phyloP scores from a whole-genome alignment of 2,329 filamentous ascomycete genomes.

The Venturia carpophila region DNA sequence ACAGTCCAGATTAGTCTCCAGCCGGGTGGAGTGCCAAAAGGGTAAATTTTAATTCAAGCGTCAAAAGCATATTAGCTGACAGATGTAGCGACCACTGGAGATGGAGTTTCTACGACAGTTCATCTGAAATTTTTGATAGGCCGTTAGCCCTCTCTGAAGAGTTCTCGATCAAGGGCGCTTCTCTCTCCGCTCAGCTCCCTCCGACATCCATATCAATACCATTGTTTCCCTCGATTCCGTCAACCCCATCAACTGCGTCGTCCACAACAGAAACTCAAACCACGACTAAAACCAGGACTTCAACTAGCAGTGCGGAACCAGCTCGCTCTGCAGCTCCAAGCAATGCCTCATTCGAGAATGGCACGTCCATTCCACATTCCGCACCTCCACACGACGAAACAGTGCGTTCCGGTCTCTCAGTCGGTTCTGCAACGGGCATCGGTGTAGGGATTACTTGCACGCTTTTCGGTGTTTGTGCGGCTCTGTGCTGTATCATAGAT shows the following conservation, averaged over 20 bases:
- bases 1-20: not conserved
- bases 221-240: not conserved
- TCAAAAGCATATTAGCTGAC: not conserved
- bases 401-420: not conserved
- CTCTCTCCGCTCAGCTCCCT: not conserved
- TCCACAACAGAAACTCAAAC: not conserved
- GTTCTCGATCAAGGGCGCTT: not conserved
- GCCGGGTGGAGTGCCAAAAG: not conserved
- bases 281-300: not conserved
- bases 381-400: not conserved
- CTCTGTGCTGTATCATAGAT: not conserved
- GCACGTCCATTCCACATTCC: not conserved
- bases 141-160: not conserved
- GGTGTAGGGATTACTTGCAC: not conserved
- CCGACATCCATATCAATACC: not conserved
- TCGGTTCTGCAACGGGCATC: not conserved
- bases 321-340: not conserved
- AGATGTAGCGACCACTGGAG: not conserved
- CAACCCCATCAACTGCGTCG: not conserved
- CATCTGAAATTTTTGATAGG: not conserved
- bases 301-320: not conserved
- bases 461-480: not conserved
- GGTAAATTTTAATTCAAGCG: not conserved
- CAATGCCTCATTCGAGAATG: not conserved
- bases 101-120: not conserved